phyloP scores from a whole-genome alignment of 208 protist species.

The Crithidia expoeki region DNA sequence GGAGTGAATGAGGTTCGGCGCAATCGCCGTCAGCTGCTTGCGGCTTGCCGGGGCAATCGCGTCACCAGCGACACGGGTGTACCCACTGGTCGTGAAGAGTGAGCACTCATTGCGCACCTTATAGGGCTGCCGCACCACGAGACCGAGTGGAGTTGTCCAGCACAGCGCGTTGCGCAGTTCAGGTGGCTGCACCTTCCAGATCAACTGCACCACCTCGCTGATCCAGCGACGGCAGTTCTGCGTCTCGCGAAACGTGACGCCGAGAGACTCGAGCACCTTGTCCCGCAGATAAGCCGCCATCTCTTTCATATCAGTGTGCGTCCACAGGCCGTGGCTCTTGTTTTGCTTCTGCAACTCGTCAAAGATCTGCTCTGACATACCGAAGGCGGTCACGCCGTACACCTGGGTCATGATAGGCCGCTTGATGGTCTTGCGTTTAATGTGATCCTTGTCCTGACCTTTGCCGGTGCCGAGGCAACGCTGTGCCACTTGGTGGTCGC shows the following conservation, averaged over 20 bases:
- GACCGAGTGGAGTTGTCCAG: constrained; percentile 96
- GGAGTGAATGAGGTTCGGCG: constrained; percentile 99
- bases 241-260: constrained; percentile 87
- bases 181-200: constrained; percentile 83
- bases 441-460: constrained; percentile 88
- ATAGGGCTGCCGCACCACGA: constrained; percentile 98
- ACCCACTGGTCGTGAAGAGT: constrained; percentile 86
- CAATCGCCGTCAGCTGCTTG: constrained; percentile 95
- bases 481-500: constrained; percentile 85
- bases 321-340: constrained; percentile 90
- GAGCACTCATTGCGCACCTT: constrained; percentile 74
- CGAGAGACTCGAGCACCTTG: constrained; percentile 89
- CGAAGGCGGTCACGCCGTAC: constrained; percentile 97
- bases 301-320: constrained; percentile 87
- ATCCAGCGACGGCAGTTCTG: constrained; percentile 91
- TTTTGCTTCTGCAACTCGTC: constrained; percentile 92
- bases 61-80: constrained; percentile 73
- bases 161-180: constrained; percentile 87
- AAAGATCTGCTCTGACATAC: constrained; percentile 96
- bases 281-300: constrained; percentile 91
- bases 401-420: constrained; percentile 99
- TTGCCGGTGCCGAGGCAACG: constrained; percentile 84
- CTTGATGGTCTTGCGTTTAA: constrained; percentile 98
- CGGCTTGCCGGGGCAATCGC: constrained; percentile 71
- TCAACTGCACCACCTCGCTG: constrained; percentile 64